Evolutionary conservation across 2,329 filamentous ascomycete genomes (phyloP), one percentile per base, ranked within the genome.

Genomic region (Epichloe sibirici): DNA sequence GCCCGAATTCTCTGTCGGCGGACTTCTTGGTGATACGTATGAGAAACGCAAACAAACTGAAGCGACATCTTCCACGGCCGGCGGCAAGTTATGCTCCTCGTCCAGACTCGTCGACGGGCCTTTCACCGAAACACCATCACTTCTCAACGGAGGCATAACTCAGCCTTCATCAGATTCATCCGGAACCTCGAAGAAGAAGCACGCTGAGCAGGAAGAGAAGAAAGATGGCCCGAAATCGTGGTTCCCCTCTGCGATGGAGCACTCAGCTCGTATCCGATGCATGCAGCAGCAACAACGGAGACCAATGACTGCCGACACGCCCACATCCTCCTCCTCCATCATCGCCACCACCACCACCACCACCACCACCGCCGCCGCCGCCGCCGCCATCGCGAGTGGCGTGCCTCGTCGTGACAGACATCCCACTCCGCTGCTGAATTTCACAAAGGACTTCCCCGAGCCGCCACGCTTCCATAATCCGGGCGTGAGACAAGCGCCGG

Each of bases 371-470:
- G 39, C 23, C 17, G 17, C 17, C 23, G 39, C 23, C 17, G 17
- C 17, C 35, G 2, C 35, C 13, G n/a, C 35, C 6, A 48, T 38
- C 23, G 39, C 23, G 35, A 21, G n/a, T 15, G 42, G 42, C 47
- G 42, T 54, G 11, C 23, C 57, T 35, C 57, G 57, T 31, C 61
- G 59, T 9, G 59, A 67, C 11, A 65, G 62, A 59, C 73, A 74
- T 3, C 81, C 53, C 3, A 49, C 81, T 56, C 85, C 86, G 1
- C 73, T 90, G 5, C 68, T 90, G 34, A 85, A 87, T 60, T 73
- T 89, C 42, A 82, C 58, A 38, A 61, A 81, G 0, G 72, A 74
- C 48, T 85, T 83, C 61, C 73, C 76, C 48, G 82, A 86, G 56
- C 83, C 83, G 17, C 74, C 83, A 64, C 75, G 76, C 61, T 66